Conservation (phyloP, 306 rosid species). For the Castanospermum australe region DNA sequence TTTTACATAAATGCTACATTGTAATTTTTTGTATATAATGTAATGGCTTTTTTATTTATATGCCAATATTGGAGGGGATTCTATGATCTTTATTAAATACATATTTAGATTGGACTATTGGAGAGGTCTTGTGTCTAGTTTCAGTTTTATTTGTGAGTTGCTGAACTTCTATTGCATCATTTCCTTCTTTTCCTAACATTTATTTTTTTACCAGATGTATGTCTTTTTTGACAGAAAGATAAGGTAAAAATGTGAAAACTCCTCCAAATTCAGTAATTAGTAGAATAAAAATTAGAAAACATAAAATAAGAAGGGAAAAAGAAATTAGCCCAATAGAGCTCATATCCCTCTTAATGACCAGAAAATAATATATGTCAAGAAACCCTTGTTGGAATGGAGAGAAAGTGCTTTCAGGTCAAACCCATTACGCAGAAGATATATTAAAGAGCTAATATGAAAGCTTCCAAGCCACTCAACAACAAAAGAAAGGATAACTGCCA, state of each 20-base stretch:
- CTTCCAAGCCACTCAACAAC: background rate
- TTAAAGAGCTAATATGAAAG: background rate
- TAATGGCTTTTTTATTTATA: background rate
- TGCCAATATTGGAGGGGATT: background rate
- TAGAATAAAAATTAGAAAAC: background rate
- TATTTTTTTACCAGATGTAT: background rate
- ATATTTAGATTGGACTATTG: background rate
- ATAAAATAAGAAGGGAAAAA: background rate
- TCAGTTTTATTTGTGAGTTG: background rate
- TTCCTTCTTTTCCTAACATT: background rate
- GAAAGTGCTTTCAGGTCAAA: too few relatives aligned
- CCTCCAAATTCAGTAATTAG: background rate
- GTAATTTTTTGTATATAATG: background rate
- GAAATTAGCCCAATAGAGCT: background rate
- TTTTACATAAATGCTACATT: background rate
- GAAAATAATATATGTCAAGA: background rate
- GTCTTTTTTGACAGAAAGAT: background rate
- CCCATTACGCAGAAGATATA: too few relatives aligned
- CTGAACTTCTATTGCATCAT: background rate
- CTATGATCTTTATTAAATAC: background rate
- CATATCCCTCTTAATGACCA: background rate
- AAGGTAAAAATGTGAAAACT: background rate
- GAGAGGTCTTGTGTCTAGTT: background rate
- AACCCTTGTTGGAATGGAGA: background rate
- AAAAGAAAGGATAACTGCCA: background rate